Base-by-base conservation (phyloP, 106 monocot genomes). In the Dendrobium nobile region DNA sequence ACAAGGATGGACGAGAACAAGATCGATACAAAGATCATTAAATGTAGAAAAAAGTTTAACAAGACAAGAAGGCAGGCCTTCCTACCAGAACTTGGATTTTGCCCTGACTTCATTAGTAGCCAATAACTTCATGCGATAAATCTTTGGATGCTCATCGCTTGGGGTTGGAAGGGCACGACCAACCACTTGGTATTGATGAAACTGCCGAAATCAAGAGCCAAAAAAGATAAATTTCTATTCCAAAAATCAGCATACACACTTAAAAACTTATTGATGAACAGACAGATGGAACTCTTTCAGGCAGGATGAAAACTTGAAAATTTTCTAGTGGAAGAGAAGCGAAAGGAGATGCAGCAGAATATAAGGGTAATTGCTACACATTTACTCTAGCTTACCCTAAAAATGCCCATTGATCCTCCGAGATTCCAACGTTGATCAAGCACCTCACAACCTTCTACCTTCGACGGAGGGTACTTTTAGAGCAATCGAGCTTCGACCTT, bases 131-230 rank as follows among this genome's bases (percentile, higher is more conserved):
- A 96, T 93, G 33, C 93, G 81, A 73, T 84, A 96, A 85, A 91
- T 93, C 84, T 93, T 96, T 6, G 93, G 96, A 42, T 93, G 93
- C 77, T 93, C 91, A 76, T 93, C 96, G 2, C 65, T 72, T 11
- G 86, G 78, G 5, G 91, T 86, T 6, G 93, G 96, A 16, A 88
- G 93, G 4, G 93, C 93, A 48, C 96, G 82, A 0, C 93, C 95
- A 40, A 91, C 95, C 58, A 93, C 96, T 80, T 93, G 96, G 81
- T 93, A 96, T 84, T 96, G 96, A 84, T 96, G 96, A 79, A 96
- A 96, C 93, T 94, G 88, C 84, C 1, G 8, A 31, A 31, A 28
- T 68, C 28, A 10, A 68, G 27, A 68, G 31, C 58, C 4, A 68
- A 68, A 68, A 68, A 28, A 31, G 26, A 10, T 26, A 26, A 68